phyloP scores from a whole-genome alignment of 768 basidiomycete genomes.

The Naganishia vaughanmartiniae region DNA sequence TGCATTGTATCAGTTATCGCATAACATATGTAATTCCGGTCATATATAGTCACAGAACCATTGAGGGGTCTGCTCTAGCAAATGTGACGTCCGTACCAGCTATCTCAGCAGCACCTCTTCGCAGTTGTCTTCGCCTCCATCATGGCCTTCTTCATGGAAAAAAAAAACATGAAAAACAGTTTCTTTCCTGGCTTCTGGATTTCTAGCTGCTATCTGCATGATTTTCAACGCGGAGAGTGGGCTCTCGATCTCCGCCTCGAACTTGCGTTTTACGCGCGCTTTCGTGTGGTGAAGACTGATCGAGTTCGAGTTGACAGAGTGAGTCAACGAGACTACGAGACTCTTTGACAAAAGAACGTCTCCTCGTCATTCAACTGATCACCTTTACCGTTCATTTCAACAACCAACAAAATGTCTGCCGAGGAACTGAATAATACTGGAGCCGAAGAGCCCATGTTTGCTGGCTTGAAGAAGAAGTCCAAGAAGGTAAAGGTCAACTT shows the following conservation, averaged over 20 bases:
- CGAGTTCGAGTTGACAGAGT: constrained; percentile 1
- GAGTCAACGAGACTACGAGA: neutral
- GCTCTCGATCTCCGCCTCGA: neutral
- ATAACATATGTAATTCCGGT: neutral
- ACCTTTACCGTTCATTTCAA: neutral
- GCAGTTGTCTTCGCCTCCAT: too few relatives aligned
- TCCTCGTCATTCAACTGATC: too few relatives aligned
- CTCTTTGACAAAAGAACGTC: constrained; percentile 1
- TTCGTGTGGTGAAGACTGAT: constrained; percentile 1
- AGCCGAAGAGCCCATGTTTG: constrained; percentile 48
- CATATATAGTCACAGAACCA: neutral
- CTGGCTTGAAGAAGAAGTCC: constrained; percentile 56
- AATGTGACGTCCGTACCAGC: too few relatives aligned
- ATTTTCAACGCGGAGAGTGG: neutral
- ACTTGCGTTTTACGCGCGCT: neutral
- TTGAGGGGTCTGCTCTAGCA: neutral
- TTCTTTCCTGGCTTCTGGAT: too few relatives aligned
- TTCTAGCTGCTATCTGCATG: too few relatives aligned
- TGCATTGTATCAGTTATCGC: neutral
- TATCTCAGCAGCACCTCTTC: too few relatives aligned
- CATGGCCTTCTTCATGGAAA: too few relatives aligned
- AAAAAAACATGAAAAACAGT: too few relatives aligned
- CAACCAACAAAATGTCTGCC: constrained; percentile 26
- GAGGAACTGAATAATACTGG: constrained; percentile 25
- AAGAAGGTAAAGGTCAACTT: constrained; percentile 54